Evolutionary conservation across 768 basidiomycete genomes (phyloP), one percentile per base, ranked within the genome.

Genomic region (Lepiota venenata): DNA sequence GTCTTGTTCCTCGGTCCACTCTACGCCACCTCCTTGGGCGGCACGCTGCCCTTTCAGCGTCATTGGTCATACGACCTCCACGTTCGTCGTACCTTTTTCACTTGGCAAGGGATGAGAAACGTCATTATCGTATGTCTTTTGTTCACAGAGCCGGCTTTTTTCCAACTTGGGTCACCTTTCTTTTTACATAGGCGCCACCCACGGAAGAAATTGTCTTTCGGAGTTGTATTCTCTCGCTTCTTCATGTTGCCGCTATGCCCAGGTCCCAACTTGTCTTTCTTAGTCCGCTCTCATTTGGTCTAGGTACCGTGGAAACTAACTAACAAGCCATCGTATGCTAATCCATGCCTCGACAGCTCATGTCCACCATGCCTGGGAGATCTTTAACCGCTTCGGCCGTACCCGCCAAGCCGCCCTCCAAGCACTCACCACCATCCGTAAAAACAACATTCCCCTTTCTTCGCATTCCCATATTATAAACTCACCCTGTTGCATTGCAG

Each of bases 141-240:
- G n/a, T n/a, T n/a, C n/a, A n/a, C n/a, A n/a, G n/a, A n/a, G n/a
- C n/a, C n/a, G n/a, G n/a, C n/a, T n/a, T n/a, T n/a, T n/a, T n/a
- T n/a, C n/a, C n/a, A n/a, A n/a, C n/a, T n/a, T n/a, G n/a, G n/a
- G n/a, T n/a, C n/a, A n/a, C n/a, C n/a, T n/a, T n/a, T n/a, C 18
- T 46, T 46, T 35, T 36, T 15, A 41, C 57, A 46, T 56, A 94
- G 93, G 94, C 80, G 3, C 96, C 96, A 0, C 68, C 94, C 32
- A 95, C 95, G 0, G 96, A 99, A 71, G 96, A 98, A 68, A 55
- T 97, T 21, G 90, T 92, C 7, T 98, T 97, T 66, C 77, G 97
- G 22, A 84, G 90, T 0, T 94, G 92, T 65, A 79, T 96, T 25
- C 74, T 97, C 16, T 74, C 86, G 2, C 77, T 85, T 7, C 88